A percentile compares a stretch with the other conserved stretches of the same genome.
These are phyloP conservation scores for Calocybe cyanea DNA, from an alignment of 768 basidiomycete genomes.

Conservation along the genomic window DNA sequence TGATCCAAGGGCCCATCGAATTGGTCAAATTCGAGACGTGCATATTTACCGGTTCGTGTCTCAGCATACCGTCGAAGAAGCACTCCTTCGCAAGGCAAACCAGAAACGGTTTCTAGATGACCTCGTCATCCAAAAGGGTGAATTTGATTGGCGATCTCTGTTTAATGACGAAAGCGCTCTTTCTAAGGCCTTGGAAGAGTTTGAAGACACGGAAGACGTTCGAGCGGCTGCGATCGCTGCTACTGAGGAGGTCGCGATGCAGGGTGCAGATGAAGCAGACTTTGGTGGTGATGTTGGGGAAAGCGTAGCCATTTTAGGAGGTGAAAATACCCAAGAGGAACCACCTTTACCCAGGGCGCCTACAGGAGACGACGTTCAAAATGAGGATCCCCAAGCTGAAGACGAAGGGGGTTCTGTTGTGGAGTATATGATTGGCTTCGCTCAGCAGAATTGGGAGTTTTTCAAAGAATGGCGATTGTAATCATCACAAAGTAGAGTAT, in stretches of 20 bases:
- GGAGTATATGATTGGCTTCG: slow-evolving; percentile 80
- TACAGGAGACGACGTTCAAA: slow-evolving; percentile 25
- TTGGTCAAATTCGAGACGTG: slow-evolving; percentile 94
- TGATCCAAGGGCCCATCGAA: slow-evolving; percentile 80
- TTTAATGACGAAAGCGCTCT: slow-evolving; percentile 65
- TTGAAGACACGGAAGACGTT: slow-evolving; percentile 86
- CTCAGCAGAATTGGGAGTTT: slow-evolving; percentile 58
- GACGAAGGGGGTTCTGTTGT: slow-evolving; percentile 67
- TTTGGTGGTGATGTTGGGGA: slow-evolving; percentile 51
- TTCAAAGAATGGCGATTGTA: slow-evolving; percentile 72
- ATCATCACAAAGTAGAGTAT: not conserved
- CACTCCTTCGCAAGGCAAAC: slow-evolving; percentile 95
- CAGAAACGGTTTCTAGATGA: slow-evolving; percentile 91
- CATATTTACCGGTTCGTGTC: slow-evolving; percentile 96
- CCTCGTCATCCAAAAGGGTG: slow-evolving; percentile 89
- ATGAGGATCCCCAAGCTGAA: slow-evolving; percentile 34
- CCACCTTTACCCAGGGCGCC: slow-evolving; percentile 13
- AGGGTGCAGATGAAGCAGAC: slow-evolving; percentile 78
- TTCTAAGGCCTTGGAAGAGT: slow-evolving; percentile 74
- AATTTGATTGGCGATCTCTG: slow-evolving; percentile 90
- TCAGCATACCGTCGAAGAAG: slow-evolving; percentile 89
- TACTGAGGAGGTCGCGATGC: slow-evolving; percentile 64
- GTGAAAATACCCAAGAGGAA: slow-evolving; percentile 7
- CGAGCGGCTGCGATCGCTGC: slow-evolving; percentile 77
- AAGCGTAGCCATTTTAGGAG: slow-evolving; percentile 13